Base-by-base conservation (phyloP, 495 filamentous ascomycete species). In the Hyaloscypha bicolor region DNA sequence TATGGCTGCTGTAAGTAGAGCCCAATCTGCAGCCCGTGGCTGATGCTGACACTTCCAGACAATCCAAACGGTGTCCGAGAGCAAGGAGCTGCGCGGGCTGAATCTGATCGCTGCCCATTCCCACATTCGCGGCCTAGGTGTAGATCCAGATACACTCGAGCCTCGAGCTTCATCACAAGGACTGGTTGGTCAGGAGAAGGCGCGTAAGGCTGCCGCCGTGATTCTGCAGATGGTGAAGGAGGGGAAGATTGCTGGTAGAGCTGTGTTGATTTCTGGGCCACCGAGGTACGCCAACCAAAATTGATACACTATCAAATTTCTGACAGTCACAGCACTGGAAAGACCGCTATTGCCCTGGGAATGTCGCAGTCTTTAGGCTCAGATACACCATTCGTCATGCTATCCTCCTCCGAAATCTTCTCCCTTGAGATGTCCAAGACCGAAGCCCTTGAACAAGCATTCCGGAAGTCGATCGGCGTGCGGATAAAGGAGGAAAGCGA, bases 401-500 rank as follows among this genome's bases (percentile, higher is more conserved):
- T 97, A 48, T 92, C 96, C 56, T 90, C 93, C 1, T 96, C 93
- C 55, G 95, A 99, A 77, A 97, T 98, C 64, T 99, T 97, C 82
- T 97, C 93, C 4, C 85, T 97, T 71, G 96, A 98, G 76, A 98
- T 99, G 93, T 96, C 92, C 63, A 99, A 98, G 81, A 98, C 95
- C 9, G 95, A 99, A 78, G 94, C 96, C 33, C 86, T 99, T 52
- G 97, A 93, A 52, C 96, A 99, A 76, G 96, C 96, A 9, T 99
- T 99, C 83, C 86, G 95, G 52, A 97, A 96, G 75, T 96, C 92
- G 35, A 98, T 99, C 68, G 96, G 93, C 61, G 94, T 97, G 63
- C 83, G 93, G 63, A 98, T 98, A 79, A 97, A 96, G 76, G 94
- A 98, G 74, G 94, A 98, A 80, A 97, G 93, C 70, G 94, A 99